Evolutionary conservation across 192 early-diverging fungal genomes (phyloP).

Genomic region (Podila verticillata): DNA sequence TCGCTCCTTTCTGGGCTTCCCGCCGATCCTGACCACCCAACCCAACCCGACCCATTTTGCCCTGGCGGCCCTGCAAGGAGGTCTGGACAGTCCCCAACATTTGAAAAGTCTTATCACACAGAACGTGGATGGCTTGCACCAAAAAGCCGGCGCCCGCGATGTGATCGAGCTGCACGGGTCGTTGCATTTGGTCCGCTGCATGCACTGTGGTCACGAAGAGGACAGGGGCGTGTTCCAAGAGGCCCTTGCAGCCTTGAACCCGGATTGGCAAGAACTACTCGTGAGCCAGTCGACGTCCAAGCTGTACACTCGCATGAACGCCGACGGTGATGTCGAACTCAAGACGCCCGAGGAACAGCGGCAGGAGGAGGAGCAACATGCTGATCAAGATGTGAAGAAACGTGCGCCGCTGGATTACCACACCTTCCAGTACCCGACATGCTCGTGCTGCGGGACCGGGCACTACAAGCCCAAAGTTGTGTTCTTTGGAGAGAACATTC

Average conservation of each 20-base stretch:
- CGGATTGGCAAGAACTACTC: slow-evolving; percentile 63
- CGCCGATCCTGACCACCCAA: slow-evolving; percentile 67
- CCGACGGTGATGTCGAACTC: slow-evolving; percentile 87
- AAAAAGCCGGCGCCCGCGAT: slow-evolving; percentile 61
- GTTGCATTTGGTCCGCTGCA: slow-evolving; percentile 77
- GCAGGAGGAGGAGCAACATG: neutral
- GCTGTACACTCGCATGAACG: slow-evolving; percentile 68
- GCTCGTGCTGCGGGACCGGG: slow-evolving; percentile 67
- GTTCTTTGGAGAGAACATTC: slow-evolving; percentile 93
- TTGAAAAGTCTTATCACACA: slow-evolving; percentile 82
- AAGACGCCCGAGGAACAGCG: slow-evolving; percentile 48
- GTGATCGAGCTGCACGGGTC: slow-evolving; percentile 91
- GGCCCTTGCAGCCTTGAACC: slow-evolving; percentile 73
- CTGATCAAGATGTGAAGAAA: neutral
- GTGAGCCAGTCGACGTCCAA: slow-evolving; percentile 46
- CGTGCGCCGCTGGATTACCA: slow-evolving; percentile 56
- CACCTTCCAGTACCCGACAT: slow-evolving; percentile 78
- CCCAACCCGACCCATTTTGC: slow-evolving; percentile 82
- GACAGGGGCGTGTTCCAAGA: slow-evolving; percentile 72
- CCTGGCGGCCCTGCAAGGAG: slow-evolving; percentile 60
- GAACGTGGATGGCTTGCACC: slow-evolving; percentile 91
- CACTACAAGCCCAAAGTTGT: slow-evolving; percentile 82
- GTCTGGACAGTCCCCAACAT: slow-evolving; percentile 24
- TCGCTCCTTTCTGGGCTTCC: slow-evolving; percentile 85
- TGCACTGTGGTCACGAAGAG: slow-evolving; percentile 68